Conservation (phyloP, 2,329 filamentous ascomycete species). For the Knufia fluminis region DNA sequence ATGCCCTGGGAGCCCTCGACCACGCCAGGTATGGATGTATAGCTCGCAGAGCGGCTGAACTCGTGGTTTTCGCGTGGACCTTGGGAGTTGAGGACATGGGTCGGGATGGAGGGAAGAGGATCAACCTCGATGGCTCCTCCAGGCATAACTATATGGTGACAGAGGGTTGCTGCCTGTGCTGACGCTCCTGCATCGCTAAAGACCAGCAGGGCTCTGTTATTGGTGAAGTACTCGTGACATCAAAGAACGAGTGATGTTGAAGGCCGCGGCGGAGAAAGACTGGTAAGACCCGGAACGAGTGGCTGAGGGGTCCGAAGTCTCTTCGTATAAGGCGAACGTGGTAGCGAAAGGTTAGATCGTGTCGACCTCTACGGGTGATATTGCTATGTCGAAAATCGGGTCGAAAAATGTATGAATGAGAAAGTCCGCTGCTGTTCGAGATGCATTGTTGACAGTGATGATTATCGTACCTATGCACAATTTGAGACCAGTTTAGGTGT, state of each 20-base stretch:
- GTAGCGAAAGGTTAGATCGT: background rate
- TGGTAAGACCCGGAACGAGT: background rate
- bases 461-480: too few species aligned
- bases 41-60: slow-evolving; percentile 49
- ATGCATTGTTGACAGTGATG: too few species aligned
- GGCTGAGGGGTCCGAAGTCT: background rate
- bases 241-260: background rate
- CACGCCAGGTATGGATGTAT: slow-evolving; percentile 43
- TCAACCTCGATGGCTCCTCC: slow-evolving; percentile 6
- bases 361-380: too few species aligned
- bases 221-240: background rate
- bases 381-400: too few species aligned
- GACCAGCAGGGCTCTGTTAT: background rate
- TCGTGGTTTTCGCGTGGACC: slow-evolving; percentile 12
- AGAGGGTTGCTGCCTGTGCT: background rate
- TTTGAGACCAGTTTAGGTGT: too few species aligned
- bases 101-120: slow-evolving; percentile 15
- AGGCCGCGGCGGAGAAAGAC: background rate
- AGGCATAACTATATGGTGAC: slow-evolving; percentile 1
- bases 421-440: too few species aligned
- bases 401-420: too few species aligned
- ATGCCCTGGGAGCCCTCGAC: slow-evolving; percentile 31
- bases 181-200: slow-evolving; percentile 3
- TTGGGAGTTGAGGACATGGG: slow-evolving; percentile 10
- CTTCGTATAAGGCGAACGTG: background rate